Percentiles rank a stretch among this genome's conserved stretches.
Evolutionary conservation across 495 filamentous ascomycete genomes (phyloP).

Genomic region (Aspergillus steynii): DNA sequence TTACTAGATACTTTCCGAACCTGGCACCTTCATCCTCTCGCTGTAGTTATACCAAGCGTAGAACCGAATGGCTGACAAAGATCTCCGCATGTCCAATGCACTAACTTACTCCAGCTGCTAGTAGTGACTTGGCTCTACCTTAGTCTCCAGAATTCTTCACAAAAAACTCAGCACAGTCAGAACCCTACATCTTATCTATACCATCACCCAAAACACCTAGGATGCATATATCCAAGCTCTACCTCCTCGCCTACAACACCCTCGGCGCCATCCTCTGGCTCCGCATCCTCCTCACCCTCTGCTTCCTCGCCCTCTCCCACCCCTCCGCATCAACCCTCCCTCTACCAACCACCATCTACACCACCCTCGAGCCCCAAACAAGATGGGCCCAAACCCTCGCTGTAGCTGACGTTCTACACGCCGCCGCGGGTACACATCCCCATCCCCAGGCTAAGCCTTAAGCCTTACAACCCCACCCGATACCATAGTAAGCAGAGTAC

Average conservation of each 20-base stretch:
- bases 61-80: background rate
- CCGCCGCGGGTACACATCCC: constrained; percentile 42
- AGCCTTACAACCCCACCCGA: too few relatives aligned
- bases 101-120: background rate
- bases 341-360: constrained; percentile 19
- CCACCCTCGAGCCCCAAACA: constrained; percentile 30
- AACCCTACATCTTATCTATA: background rate
- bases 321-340: background rate
- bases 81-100: background rate
- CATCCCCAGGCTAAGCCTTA: background rate
- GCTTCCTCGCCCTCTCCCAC: constrained; percentile 9
- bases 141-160: background rate
- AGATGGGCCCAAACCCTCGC: constrained; percentile 34
- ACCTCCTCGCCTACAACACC: constrained; percentile 75
- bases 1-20: too few relatives aligned
- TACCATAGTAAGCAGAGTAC: too few relatives aligned
- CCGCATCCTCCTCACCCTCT: constrained; percentile 33
- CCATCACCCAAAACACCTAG: constrained; percentile 8
- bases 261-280: constrained; percentile 67
- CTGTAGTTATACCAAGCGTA: too few relatives aligned
- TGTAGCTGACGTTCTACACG: constrained; percentile 40
- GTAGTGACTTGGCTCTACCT: background rate
- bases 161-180: background rate
- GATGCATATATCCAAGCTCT: constrained; percentile 25
- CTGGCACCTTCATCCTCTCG: too few relatives aligned